Conservation (phyloP, 2,329 filamentous ascomycete species). For the Nakataea oryzae region DNA sequence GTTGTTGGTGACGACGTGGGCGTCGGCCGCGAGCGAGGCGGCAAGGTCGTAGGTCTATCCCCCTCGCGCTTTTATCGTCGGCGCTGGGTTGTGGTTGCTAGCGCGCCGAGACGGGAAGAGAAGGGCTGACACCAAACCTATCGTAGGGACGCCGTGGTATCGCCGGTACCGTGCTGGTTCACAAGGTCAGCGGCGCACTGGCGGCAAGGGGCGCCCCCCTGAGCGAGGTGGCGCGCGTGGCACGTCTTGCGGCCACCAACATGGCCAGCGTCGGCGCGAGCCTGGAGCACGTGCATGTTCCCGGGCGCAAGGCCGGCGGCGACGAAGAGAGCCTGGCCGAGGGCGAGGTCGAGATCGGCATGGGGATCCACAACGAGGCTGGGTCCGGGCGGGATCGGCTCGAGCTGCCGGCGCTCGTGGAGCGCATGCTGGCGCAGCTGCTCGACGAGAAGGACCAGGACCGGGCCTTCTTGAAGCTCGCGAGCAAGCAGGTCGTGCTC, state of each 20-base stretch:
- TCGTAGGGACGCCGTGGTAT: conserved; percentile 65
- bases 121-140: not conserved
- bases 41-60: conserved; percentile 65
- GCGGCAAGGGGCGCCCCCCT: conserved; percentile 60
- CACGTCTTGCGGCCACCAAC: conserved; percentile 62
- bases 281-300: conserved; percentile 86
- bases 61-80: not conserved
- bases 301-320: conserved; percentile 49
- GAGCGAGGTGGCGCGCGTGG: conserved; percentile 62
- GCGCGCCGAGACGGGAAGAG: too few species aligned
- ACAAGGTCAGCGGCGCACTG: conserved; percentile 79
- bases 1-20: conserved; percentile 89
- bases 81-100: too few species aligned
- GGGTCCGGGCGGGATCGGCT: conserved; percentile 41
- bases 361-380: conserved; percentile 69
- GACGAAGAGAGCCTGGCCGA: conserved; percentile 44
- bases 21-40: conserved; percentile 68
- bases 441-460: conserved; percentile 57
- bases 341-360: conserved; percentile 55
- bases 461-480: conserved; percentile 57
- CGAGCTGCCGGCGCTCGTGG: conserved; percentile 43
- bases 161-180: conserved; percentile 81
- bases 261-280: conserved; percentile 79
- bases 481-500: conserved; percentile 48
- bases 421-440: conserved; percentile 59